Conservation (phyloP, 83 land plant genomes). For the Picea abies region DNA sequence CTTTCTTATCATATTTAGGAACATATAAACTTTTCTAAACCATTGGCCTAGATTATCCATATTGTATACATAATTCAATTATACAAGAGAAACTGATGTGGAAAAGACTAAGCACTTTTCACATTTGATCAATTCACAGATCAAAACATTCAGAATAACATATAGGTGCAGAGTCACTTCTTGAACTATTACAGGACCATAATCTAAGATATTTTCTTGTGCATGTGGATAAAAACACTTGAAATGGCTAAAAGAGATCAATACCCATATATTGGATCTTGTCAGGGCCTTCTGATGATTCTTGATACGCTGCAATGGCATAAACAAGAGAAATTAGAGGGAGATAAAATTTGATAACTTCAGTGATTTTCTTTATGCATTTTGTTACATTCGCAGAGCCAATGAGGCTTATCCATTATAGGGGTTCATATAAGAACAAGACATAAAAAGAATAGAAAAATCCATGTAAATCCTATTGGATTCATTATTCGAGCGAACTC, state of each 20-base stretch:
- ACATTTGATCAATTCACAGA: too few relatives aligned
- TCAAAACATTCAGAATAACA: too few relatives aligned
- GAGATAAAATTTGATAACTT: too few relatives aligned
- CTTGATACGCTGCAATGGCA: neutral
- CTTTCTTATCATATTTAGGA: neutral
- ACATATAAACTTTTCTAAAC: neutral
- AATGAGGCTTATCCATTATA: neutral
- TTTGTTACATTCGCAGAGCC: neutral
- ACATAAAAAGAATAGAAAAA: neutral
- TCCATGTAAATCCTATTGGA: neutral
- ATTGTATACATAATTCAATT: neutral
- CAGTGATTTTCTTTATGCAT: neutral
- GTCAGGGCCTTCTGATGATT: neutral
- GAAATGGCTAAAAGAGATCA: constrained; percentile 1
- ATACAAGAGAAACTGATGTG: neutral
- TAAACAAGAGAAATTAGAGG: neutral
- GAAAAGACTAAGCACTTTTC: neutral
- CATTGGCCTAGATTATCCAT: neutral
- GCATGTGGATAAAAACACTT: neutral
- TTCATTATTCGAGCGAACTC: neutral
- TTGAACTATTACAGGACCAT: neutral
- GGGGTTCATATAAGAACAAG: neutral
- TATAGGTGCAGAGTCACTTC: too few relatives aligned
- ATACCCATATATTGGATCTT: constrained; percentile 9
- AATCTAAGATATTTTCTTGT: neutral